These are phyloP conservation scores for Clohesyomyces aquaticus DNA, from an alignment of 495 filamentous ascomycete genomes.

Conservation along the genomic window DNA sequence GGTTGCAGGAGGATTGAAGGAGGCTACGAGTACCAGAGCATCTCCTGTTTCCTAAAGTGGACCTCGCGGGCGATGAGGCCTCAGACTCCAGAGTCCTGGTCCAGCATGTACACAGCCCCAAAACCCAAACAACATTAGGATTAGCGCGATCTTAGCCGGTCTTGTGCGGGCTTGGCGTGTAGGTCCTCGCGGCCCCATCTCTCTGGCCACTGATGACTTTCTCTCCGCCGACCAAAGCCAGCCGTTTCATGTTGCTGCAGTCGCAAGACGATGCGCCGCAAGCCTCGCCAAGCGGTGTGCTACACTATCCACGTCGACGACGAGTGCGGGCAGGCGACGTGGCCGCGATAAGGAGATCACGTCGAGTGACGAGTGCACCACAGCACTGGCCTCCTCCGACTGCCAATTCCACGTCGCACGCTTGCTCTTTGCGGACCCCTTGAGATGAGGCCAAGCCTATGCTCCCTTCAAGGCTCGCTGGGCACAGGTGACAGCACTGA, in stretches of 20 bases:
- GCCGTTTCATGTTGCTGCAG: conserved; percentile 15
- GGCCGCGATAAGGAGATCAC: neutral
- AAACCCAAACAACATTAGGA: neutral
- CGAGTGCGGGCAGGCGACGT: neutral
- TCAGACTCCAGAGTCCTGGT: neutral
- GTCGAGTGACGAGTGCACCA: neutral
- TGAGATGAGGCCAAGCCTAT: conserved; percentile 3
- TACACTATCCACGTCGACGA: neutral
- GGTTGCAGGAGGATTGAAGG: neutral
- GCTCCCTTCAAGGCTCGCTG: neutral
- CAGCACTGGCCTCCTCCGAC: too few relatives aligned
- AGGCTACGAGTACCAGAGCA: neutral
- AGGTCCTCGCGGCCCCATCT: neutral
- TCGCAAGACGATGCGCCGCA: neutral
- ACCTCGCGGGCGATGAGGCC: neutral
- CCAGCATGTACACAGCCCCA: neutral
- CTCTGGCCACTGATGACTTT: neutral
- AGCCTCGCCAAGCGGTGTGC: conserved; percentile 2
- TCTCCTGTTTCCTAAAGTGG: neutral
- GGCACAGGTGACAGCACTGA: too few relatives aligned
- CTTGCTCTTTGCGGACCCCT: neutral
- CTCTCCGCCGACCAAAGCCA: conserved; percentile 13
- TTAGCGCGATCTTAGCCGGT: neutral
- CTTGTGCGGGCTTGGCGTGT: neutral
- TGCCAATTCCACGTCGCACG: neutral